Evolutionary conservation across 257 asterid species (phyloP).

Genomic region (Petunia axillaris): DNA sequence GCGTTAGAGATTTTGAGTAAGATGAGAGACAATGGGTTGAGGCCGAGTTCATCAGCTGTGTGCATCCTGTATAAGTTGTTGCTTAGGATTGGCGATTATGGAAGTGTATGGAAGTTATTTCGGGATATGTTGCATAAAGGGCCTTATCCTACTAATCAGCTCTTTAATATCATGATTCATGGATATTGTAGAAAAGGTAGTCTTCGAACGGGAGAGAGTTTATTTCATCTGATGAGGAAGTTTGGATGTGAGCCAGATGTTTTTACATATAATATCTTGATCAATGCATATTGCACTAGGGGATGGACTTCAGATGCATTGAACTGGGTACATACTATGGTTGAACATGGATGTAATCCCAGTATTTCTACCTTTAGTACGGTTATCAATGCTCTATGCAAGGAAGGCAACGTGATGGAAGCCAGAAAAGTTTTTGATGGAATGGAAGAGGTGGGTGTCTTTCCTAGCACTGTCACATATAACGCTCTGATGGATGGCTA

Average conservation of each 20-base stretch:
- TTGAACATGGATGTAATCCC: conserved; percentile 66
- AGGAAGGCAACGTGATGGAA: conserved; percentile 74
- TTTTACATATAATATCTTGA: conserved; percentile 67
- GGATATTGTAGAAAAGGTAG: conserved; percentile 80
- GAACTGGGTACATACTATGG: conserved; percentile 64
- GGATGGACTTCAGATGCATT: conserved; percentile 70
- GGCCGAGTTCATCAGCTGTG: conserved; percentile 71
- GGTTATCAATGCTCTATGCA: conserved; percentile 68
- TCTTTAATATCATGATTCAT: conserved; percentile 71
- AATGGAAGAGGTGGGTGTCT: conserved; percentile 63
- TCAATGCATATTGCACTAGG: conserved; percentile 76
- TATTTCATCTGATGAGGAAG: conserved; percentile 70
- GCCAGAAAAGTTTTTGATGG: conserved; percentile 71
- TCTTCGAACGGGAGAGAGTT: conserved; percentile 65
- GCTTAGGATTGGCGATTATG: conserved; percentile 69
- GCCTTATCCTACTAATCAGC: conserved; percentile 58
- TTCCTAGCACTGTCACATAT: conserved; percentile 54
- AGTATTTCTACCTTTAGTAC: conserved; percentile 65
- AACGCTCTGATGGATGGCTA: conserved; percentile 88
- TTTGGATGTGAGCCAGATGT: conserved; percentile 76
- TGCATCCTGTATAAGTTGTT: conserved; percentile 61
- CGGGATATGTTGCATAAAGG: conserved; percentile 71
- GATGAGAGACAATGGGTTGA: conserved; percentile 66
- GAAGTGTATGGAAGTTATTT: conserved; percentile 77
- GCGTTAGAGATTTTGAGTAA: conserved; percentile 67